Evolutionary conservation across 108 stramenopile species (phyloP).

Genomic region (Skeletonema costatum): DNA sequence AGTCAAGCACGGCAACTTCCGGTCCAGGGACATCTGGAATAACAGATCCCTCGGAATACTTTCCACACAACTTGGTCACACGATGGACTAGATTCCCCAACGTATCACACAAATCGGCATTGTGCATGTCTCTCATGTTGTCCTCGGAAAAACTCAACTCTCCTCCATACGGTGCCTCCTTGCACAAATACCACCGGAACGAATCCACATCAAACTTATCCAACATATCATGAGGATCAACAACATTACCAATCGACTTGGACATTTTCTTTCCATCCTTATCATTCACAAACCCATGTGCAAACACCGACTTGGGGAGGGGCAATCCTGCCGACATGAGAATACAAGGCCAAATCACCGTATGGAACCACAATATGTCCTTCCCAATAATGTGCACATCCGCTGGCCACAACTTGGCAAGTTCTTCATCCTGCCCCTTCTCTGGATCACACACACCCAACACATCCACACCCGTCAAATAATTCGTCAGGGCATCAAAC

Average conservation of each 20-base stretch:
- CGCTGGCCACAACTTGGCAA: slow-evolving; percentile 94
- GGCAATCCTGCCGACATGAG: slow-evolving; percentile 95
- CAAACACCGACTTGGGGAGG: slow-evolving; percentile 93
- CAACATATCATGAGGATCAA: slow-evolving; percentile 96
- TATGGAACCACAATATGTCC: slow-evolving; percentile 99
- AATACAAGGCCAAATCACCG: slow-evolving; percentile 98
- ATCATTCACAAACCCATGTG: slow-evolving; percentile 97
- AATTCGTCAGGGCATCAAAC: slow-evolving; percentile 99
- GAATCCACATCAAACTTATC: slow-evolving; percentile 90
- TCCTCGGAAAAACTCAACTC: slow-evolving; percentile 90
- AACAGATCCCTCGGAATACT: slow-evolving; percentile 87
- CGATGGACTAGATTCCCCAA: slow-evolving; percentile 97
- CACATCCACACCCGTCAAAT: slow-evolving; percentile 91
- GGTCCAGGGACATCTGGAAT: slow-evolving; percentile 72
- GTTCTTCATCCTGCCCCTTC: slow-evolving; percentile 37
- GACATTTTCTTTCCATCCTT: slow-evolving; percentile 98
- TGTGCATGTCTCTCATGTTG: slow-evolving; percentile 90
- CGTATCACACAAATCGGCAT: slow-evolving; percentile 95
- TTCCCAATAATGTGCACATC: slow-evolving; percentile 97
- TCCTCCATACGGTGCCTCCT: slow-evolving; percentile 94
- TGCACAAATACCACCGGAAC: slow-evolving; percentile 93
- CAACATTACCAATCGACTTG: slow-evolving; percentile 97
- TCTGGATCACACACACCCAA: slow-evolving; percentile 60
- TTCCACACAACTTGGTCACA: slow-evolving; percentile 83
- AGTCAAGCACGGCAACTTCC: slow-evolving; percentile 54